phyloP scores from a whole-genome alignment of 2,329 filamentous ascomycete species.

The Chrysoporthe austroafricana region DNA sequence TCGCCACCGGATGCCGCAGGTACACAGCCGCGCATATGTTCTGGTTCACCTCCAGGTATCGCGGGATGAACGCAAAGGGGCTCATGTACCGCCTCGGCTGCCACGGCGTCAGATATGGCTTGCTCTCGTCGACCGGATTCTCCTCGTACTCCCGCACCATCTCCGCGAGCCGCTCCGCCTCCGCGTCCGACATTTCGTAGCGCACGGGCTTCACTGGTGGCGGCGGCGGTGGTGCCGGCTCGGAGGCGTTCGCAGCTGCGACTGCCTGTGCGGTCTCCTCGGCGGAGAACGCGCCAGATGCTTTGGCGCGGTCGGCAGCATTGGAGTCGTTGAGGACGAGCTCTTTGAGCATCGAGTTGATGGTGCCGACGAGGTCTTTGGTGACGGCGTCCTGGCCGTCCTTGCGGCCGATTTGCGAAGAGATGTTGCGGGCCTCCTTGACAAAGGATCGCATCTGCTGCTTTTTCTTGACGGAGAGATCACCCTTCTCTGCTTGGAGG shows the following conservation, averaged over 20 bases:
- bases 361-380: conserved; percentile 55
- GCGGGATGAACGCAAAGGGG: conserved; percentile 91
- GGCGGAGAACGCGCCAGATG: conserved; percentile 31
- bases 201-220: conserved; percentile 3
- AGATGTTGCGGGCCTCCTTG: conserved; percentile 64
- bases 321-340: conserved; percentile 44
- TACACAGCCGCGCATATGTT: conserved; percentile 96
- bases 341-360: conserved; percentile 53
- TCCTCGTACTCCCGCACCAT: conserved; percentile 68
- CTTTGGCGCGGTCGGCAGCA: conserved; percentile 23
- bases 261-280: conserved; percentile 22
- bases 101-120: conserved; percentile 94
- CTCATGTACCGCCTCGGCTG: conserved; percentile 82
- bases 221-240: conserved; percentile 1
- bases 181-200: conserved; percentile 47
- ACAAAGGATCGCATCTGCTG: conserved; percentile 75
- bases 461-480: conserved; percentile 72
- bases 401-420: conserved; percentile 54
- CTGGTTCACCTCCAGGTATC: conserved; percentile 97
- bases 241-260: conserved; percentile 8
- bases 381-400: conserved; percentile 41
- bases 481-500: conserved; percentile 30
- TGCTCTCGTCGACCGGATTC: conserved; percentile 75
- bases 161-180: conserved; percentile 55
- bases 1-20: conserved; percentile 87